phyloP scores from a whole-genome alignment of 1,139 yeast species.

The Geotrichum phurueaensis region DNA sequence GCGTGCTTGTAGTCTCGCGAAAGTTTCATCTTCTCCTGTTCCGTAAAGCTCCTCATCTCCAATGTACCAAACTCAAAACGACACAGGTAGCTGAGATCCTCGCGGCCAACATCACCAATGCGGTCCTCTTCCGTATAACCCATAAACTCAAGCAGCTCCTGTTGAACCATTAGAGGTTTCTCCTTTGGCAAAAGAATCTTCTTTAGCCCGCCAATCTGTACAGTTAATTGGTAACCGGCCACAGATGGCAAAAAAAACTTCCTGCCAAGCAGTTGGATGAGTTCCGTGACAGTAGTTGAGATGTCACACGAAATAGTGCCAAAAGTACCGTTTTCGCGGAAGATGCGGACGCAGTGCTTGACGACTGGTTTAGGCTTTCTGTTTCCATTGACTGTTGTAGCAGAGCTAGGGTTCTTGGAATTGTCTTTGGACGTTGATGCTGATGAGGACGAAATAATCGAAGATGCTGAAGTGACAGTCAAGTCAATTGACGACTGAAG shows the following conservation, averaged over 20 bases:
- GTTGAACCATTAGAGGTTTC: slow-evolving; percentile 72
- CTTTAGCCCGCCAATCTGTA: slow-evolving; percentile 71
- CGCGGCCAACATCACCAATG: slow-evolving; percentile 74
- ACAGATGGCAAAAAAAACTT: slow-evolving; percentile 70
- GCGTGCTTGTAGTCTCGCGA: slow-evolving; percentile 69
- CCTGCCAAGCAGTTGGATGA: slow-evolving; percentile 60
- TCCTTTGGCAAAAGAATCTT: slow-evolving; percentile 70
- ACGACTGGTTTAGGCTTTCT: not conserved
- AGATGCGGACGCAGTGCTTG: slow-evolving; percentile 55
- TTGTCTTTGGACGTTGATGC: slow-evolving; percentile 8
- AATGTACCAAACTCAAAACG: slow-evolving; percentile 62
- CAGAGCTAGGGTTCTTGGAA: not conserved
- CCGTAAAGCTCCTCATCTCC: slow-evolving; percentile 44
- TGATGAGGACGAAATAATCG: slow-evolving; percentile 19
- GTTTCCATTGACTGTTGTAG: slow-evolving; percentile 14
- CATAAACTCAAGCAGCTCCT: slow-evolving; percentile 62
- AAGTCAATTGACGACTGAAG: slow-evolving; percentile 7
- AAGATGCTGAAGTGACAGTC: slow-evolving; percentile 6
- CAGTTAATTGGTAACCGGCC: slow-evolving; percentile 71
- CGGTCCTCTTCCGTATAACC: slow-evolving; percentile 79
- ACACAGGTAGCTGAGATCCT: slow-evolving; percentile 79
- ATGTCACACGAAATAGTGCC: slow-evolving; percentile 71
- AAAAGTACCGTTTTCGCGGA: slow-evolving; percentile 75
- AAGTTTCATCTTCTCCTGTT: slow-evolving; percentile 58
- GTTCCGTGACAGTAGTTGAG: slow-evolving; percentile 71